A percentile compares a stretch with the other conserved stretches of the same genome.
Evolutionary conservation across 106 monocot species (phyloP).

Genomic region (Agapanthus africanus): DNA sequence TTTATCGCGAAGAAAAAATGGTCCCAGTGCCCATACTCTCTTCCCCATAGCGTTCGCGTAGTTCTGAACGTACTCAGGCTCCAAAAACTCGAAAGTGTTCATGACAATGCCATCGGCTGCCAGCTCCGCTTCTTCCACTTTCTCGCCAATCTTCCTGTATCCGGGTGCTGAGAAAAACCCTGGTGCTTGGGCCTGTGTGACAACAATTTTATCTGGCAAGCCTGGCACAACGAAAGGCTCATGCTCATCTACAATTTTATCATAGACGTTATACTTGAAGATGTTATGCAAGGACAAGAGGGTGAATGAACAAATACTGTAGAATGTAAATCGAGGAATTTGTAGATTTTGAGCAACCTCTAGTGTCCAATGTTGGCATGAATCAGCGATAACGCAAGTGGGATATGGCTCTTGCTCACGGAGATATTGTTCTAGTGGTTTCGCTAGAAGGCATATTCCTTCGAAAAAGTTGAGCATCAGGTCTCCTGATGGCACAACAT

Average conservation of each 20-base stretch:
- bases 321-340: slow-evolving; percentile 44
- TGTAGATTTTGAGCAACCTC: slow-evolving; percentile 20
- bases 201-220: slow-evolving; percentile 22
- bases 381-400: slow-evolving; percentile 28
- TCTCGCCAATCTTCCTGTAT: background rate
- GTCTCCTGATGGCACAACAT: slow-evolving; percentile 9
- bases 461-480: slow-evolving; percentile 7
- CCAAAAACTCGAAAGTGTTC: slow-evolving; percentile 53
- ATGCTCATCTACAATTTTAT: slow-evolving; percentile 6
- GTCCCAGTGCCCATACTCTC: slow-evolving; percentile 50
- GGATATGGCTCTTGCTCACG: background rate
- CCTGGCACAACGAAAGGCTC: slow-evolving; percentile 25
- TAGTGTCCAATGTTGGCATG: slow-evolving; percentile 13
- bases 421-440: slow-evolving; percentile 9
- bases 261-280: background rate
- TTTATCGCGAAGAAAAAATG: slow-evolving; percentile 23
- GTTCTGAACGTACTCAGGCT: slow-evolving; percentile 21
- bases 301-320: slow-evolving; percentile 30
- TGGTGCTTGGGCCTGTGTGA: slow-evolving; percentile 21
- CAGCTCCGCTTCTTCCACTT: slow-evolving; percentile 11
- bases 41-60: slow-evolving; percentile 33
- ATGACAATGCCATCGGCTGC: slow-evolving; percentile 40
- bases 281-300: slow-evolving; percentile 15
- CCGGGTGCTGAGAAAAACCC: slow-evolving; percentile 1
- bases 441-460: background rate